Evolutionary conservation across 2,329 filamentous ascomycete genomes (phyloP).

Genomic region (Paecilomyces sp.): DNA sequence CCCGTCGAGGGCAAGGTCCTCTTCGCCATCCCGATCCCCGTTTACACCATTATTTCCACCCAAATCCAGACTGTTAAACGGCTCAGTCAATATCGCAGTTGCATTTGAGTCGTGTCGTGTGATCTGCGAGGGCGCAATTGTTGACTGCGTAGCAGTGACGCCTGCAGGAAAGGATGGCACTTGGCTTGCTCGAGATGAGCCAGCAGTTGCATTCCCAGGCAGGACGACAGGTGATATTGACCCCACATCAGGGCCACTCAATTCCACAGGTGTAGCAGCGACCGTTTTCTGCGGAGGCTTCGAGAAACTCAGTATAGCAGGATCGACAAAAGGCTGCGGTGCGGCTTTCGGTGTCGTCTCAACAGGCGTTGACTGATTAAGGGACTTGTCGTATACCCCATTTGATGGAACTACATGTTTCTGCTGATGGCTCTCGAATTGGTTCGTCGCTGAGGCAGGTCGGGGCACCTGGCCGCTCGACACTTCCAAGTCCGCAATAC

Average conservation of each 20-base stretch:
- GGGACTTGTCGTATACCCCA: slow-evolving; percentile 10
- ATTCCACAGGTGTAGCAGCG: slow-evolving; percentile 1
- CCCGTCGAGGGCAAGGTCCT: slow-evolving; percentile 12
- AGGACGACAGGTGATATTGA: slow-evolving; percentile 22
- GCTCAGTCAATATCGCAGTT: slow-evolving; percentile 36
- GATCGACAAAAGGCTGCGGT: slow-evolving; percentile 61
- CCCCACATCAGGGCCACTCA: slow-evolving; percentile 9
- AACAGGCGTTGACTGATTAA: slow-evolving; percentile 7
- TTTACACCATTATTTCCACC: slow-evolving; percentile 16
- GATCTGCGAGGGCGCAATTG: slow-evolving; percentile 9
- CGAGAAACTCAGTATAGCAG: slow-evolving; percentile 68
- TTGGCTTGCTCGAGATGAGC: slow-evolving; percentile 6
- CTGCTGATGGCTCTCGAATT: slow-evolving; percentile 2
- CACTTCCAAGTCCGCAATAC: slow-evolving; percentile 54
- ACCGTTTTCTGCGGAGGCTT: slow-evolving; percentile 16
- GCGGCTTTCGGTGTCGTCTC: slow-evolving; percentile 21
- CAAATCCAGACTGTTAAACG: slow-evolving; percentile 37
- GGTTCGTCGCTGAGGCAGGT: neutral
- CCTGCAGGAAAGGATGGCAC: slow-evolving; percentile 7
- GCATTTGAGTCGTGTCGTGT: slow-evolving; percentile 21
- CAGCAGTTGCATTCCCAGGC: slow-evolving; percentile 17
- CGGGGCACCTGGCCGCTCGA: slow-evolving; percentile 20
- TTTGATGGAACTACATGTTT: slow-evolving; percentile 9
- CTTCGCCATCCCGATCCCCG: slow-evolving; percentile 5
- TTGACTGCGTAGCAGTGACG: slow-evolving; percentile 4